Conservation (phyloP, 106 monocot genomes). For the Platanthera zijinensis region DNA sequence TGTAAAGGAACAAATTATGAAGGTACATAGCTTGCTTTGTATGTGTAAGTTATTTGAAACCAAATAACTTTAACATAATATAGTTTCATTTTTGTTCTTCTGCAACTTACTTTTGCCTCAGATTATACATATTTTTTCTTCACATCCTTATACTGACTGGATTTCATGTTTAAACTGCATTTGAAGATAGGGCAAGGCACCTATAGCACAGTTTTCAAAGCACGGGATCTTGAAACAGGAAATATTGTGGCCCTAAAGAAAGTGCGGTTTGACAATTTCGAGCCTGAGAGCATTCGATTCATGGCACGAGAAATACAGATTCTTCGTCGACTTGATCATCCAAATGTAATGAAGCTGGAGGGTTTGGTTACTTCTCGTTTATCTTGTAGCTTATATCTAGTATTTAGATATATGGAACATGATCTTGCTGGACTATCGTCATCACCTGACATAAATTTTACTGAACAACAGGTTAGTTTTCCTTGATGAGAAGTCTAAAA, state of each 20-base stretch:
- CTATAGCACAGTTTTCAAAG: constrained; percentile 71
- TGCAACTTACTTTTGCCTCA: neutral
- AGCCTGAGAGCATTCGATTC: constrained; percentile 70
- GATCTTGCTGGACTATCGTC: constrained; percentile 63
- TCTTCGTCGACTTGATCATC: constrained; percentile 62
- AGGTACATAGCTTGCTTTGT: too few relatives aligned
- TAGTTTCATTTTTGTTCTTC: neutral
- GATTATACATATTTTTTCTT: neutral
- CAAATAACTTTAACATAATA: too few relatives aligned
- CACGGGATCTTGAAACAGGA: constrained; percentile 53
- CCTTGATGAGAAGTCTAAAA: neutral
- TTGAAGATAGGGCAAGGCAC: constrained; percentile 74
- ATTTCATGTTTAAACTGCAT: constrained; percentile 9
- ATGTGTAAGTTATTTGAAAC: too few relatives aligned
- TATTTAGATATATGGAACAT: constrained; percentile 81
- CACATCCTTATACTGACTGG: neutral
- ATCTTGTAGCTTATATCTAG: constrained; percentile 67
- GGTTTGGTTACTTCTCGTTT: constrained; percentile 55
- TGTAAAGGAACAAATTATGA: too few relatives aligned
- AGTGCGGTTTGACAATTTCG: constrained; percentile 71
- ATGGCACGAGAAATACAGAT: constrained; percentile 76
- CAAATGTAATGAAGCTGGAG: constrained; percentile 63
- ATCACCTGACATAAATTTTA: constrained; percentile 55
- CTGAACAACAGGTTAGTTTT: constrained; percentile 52
- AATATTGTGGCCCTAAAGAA: constrained; percentile 71